Evolutionary conservation across 208 protist genomes (phyloP), one percentile per base, ranked within the genome.

Genomic region (Trypanosoma rangeli): DNA sequence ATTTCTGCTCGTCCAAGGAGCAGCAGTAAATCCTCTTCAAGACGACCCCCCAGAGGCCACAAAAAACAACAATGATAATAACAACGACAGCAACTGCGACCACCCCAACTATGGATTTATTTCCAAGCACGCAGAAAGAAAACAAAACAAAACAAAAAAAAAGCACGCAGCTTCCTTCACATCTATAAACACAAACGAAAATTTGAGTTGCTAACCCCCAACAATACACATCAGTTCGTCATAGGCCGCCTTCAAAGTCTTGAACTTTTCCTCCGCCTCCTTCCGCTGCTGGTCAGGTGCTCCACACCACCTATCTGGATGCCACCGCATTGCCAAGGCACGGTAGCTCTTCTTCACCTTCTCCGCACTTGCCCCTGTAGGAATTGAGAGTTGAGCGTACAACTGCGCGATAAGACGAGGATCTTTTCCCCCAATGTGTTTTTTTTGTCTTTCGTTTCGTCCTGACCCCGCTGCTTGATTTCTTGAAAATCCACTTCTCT

Each of bases 221-320:
- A 82, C 49, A 31, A 55, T 66, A 29, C 64, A 65, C 73, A 93
- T 81, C n/a, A 93, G 62, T 59, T 79, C 63, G 37, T 93, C 85
- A 63, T 89, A 93, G 9, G 84, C 79, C n/a, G 79, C 68, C 42
- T 93, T 81, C 7, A 93, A 70, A 16, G 62, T 60, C 48, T 90
- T 93, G 60, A 93, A 93, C 42, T 66, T 77, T 46, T 76, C 66
- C 63, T 93, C 87, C 3, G 87, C 84, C 10, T 57, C 22, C n/a
- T 66, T 70, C 49, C 83, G 64, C 12, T 83, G 67, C 29, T 62
- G 64, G 0, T 69, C 60, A 0, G 73, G 49, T 13, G 71, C 65
- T 52, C 83, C 68, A 56, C 85, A 80, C 87, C 87, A 93, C 29
- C 74, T 80, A 59, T 93, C 84, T 20, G 87, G 87, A 73, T 93